These are phyloP conservation scores for Helichrysum umbraculigerum DNA, from an alignment of 129 eudicot species.

Conservation along the genomic window DNA sequence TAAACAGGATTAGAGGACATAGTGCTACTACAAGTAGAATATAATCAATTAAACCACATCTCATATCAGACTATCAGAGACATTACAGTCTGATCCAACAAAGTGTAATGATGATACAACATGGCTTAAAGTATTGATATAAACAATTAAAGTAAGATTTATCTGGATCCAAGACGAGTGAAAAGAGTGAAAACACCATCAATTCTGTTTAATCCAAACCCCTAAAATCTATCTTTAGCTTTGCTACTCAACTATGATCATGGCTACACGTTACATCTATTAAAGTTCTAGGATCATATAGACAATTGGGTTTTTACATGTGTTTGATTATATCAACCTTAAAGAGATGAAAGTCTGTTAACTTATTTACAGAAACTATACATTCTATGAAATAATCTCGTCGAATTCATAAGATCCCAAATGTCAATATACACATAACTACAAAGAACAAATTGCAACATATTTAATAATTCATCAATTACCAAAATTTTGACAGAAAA, in stretches of 20 bases:
- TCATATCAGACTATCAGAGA: conserved; percentile 15
- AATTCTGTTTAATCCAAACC: background rate
- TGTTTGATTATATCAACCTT: background rate
- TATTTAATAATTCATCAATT: conserved; percentile 22
- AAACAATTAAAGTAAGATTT: conserved; percentile 26
- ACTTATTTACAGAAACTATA: conserved; percentile 27
- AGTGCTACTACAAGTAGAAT: conserved; percentile 35
- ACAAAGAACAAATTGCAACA: conserved; percentile 26
- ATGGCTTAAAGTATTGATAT: conserved; percentile 21
- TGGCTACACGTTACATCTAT: background rate
- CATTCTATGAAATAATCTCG: conserved; percentile 26
- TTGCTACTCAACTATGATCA: conserved; percentile 14
- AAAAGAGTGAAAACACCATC: background rate
- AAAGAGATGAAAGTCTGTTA: conserved; percentile 11
- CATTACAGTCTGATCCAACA: conserved; percentile 29
- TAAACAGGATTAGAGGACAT: conserved; percentile 33
- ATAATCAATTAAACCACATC: conserved; percentile 36
- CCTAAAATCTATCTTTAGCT: conserved; percentile 9
- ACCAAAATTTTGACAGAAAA: conserved; percentile 58
- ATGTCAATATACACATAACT: conserved; percentile 29
- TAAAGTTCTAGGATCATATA: background rate
- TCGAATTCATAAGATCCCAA: conserved; percentile 16
- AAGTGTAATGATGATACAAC: conserved; percentile 35
- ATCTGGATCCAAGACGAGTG: conserved; percentile 37
- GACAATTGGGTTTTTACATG: background rate